phyloP scores from a whole-genome alignment of 225 moss, liverwort and hornwort genomes.

The Polytrichum commune region DNA sequence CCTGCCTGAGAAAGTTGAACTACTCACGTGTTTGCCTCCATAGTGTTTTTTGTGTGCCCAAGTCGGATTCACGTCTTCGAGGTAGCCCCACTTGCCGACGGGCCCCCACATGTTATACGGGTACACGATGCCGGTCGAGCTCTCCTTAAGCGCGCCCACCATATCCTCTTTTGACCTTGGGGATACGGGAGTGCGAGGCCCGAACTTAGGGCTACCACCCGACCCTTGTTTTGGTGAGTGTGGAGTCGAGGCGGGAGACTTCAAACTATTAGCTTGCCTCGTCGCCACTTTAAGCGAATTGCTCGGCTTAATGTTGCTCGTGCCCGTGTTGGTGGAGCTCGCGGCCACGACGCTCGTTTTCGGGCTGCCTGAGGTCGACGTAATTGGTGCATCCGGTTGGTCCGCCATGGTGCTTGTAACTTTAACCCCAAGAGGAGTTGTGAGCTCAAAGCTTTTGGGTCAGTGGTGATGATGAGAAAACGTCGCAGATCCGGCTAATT shows the following conservation, averaged over 20 bases:
- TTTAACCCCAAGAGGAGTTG: not conserved
- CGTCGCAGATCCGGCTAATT: not conserved
- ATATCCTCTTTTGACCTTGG: slow-evolving; percentile 30
- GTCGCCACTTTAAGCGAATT: not conserved
- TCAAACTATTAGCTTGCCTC: too few species aligned
- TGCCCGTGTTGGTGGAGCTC: not conserved
- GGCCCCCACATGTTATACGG: slow-evolving; percentile 46
- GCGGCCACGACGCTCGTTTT: not conserved
- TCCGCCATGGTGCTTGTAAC: not conserved
- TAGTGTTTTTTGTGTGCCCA: slow-evolving; percentile 26
- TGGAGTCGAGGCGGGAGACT: too few species aligned
- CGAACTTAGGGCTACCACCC: not conserved
- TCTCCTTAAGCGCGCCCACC: slow-evolving; percentile 24
- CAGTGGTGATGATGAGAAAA: too few species aligned
- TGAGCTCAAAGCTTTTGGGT: not conserved
- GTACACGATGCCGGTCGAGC: slow-evolving; percentile 23
- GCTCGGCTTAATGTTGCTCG: not conserved
- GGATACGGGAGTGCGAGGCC: slow-evolving; percentile 30
- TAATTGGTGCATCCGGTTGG: not conserved
- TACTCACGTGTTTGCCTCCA: slow-evolving; percentile 34
- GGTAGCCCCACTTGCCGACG: slow-evolving; percentile 32
- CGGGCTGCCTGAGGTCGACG: not conserved
- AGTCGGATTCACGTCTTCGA: slow-evolving; percentile 18
- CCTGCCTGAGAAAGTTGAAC: not conserved
- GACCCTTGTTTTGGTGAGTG: too few species aligned